Percentiles rank a stretch among this genome's conserved stretches.
Evolutionary conservation across 768 basidiomycete species (phyloP).

Genomic region (Boletus vermiculosoides): DNA sequence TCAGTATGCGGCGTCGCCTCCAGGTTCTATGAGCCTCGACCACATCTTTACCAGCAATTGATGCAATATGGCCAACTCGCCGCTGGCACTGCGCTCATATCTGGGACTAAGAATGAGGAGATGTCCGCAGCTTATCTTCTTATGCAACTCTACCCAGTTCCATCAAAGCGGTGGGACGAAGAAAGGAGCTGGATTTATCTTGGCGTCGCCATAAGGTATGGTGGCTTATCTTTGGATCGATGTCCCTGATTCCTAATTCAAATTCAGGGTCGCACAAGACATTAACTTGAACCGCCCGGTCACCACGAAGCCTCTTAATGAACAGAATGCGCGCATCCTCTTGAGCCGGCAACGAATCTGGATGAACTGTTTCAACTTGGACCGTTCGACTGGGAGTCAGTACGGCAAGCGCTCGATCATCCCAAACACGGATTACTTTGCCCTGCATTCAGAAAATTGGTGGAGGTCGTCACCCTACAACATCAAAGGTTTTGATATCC

Average conservation of each 20-base stretch:
- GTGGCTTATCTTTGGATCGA: conserved; percentile 4
- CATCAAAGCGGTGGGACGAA: conserved; percentile 81
- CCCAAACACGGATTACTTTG: conserved; percentile 72
- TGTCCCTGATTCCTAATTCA: conserved; percentile 5
- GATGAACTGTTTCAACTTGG: conserved; percentile 89
- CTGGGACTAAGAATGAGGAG: conserved; percentile 79
- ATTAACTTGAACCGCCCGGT: conserved; percentile 82
- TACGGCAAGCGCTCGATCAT: conserved; percentile 88
- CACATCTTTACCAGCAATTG: conserved; percentile 63
- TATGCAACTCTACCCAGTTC: conserved; percentile 73
- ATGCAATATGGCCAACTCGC: conserved; percentile 78
- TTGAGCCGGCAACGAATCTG: conserved; percentile 88
- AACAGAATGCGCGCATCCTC: conserved; percentile 80
- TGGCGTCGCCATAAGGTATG: conserved; percentile 81
- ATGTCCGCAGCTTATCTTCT: conserved; percentile 82
- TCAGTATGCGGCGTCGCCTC: conserved; percentile 84
- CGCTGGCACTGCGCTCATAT: conserved; percentile 73
- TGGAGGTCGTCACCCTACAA: conserved; percentile 68
- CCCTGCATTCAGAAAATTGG: conserved; percentile 67
- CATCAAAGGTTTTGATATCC: conserved; percentile 74
- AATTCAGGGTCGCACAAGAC: conserved; percentile 76
- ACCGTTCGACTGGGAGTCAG: conserved; percentile 83
- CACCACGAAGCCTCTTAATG: conserved; percentile 71
- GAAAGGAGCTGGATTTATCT: conserved; percentile 89
- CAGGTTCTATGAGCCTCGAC: conserved; percentile 70